phyloP scores from a whole-genome alignment of 768 basidiomycete species.

The Kwoniella botswanensis region DNA sequence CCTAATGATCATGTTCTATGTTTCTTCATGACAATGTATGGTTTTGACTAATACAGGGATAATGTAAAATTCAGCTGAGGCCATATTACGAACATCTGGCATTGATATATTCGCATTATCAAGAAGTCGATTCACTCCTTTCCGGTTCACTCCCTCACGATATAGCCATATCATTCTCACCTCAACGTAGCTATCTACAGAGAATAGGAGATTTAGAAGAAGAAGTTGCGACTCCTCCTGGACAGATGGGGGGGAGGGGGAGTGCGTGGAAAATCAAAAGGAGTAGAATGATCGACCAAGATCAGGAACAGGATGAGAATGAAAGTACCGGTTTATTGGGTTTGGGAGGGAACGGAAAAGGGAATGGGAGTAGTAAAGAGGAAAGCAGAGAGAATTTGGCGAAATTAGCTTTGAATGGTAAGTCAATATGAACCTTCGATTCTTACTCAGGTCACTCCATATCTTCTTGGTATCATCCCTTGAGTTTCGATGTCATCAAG shows the following conservation, averaged over 20 bases:
- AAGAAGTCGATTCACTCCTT: conserved; percentile 52
- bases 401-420: conserved; percentile 52
- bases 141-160: conserved; percentile 48
- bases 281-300: neutral
- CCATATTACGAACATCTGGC: conserved; percentile 54
- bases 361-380: conserved; percentile 30
- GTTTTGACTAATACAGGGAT: too few species aligned
- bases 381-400: conserved; percentile 49
- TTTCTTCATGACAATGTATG: too few species aligned
- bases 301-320: neutral
- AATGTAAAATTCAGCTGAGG: conserved; percentile 6
- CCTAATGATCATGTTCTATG: neutral
- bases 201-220: conserved; percentile 13
- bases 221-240: neutral
- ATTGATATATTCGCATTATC: conserved; percentile 42
- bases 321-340: conserved; percentile 39
- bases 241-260: neutral
- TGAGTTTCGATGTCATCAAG: too few species aligned
- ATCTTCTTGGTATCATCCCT: too few species aligned
- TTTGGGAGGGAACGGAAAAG: neutral
- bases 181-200: conserved; percentile 16
- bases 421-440: conserved; percentile 17
- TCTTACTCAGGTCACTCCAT: too few species aligned
- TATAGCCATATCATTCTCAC: conserved; percentile 48
- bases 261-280: conserved; percentile 24